Conservation (phyloP, 2,329 filamentous ascomycete genomes). For the Chaetomiaceae sp. region DNA sequence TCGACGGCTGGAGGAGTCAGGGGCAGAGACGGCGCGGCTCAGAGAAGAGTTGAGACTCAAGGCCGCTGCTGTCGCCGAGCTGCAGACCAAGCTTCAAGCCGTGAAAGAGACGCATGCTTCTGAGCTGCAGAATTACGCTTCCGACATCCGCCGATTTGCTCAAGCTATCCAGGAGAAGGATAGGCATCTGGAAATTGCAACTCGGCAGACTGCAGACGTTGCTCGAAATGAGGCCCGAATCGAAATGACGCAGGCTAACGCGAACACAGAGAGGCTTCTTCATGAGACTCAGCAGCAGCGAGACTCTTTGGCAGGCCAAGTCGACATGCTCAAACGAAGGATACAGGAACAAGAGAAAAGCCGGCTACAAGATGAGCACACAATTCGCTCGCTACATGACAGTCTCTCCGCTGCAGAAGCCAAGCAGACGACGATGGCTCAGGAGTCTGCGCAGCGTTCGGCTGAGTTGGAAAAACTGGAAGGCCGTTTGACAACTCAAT, state of each 20-base stretch:
- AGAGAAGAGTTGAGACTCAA: constrained; percentile 18
- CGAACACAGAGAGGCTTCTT: constrained; percentile 25
- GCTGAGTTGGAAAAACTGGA: not conserved
- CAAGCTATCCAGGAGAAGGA: constrained; percentile 20
- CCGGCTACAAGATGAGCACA: constrained; percentile 1
- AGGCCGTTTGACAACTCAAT: not conserved
- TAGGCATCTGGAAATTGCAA: constrained; percentile 6
- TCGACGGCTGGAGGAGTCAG: constrained; percentile 6
- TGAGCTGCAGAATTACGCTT: constrained; percentile 17
- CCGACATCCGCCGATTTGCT: constrained; percentile 16
- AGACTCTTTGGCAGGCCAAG: constrained; percentile 23
- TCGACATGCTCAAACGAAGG: constrained; percentile 25
- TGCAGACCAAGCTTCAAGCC: constrained; percentile 18
- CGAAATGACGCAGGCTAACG: constrained; percentile 24
- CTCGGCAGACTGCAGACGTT: constrained; percentile 25
- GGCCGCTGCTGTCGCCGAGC: constrained; percentile 11
- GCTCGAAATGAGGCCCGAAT: constrained; percentile 30
- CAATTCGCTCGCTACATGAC: constrained; percentile 11
- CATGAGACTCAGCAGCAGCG: constrained; percentile 21
- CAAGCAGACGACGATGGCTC: not conserved
- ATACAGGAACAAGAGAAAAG: constrained; percentile 15
- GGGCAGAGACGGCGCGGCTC: constrained; percentile 12
- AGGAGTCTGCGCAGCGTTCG: constrained; percentile 8
- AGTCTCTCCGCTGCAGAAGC: constrained; percentile 9
- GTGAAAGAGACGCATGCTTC: constrained; percentile 11